Base-by-base conservation (phyloP, 139 green algal genomes). In the Ettlia oleoabundans region DNA sequence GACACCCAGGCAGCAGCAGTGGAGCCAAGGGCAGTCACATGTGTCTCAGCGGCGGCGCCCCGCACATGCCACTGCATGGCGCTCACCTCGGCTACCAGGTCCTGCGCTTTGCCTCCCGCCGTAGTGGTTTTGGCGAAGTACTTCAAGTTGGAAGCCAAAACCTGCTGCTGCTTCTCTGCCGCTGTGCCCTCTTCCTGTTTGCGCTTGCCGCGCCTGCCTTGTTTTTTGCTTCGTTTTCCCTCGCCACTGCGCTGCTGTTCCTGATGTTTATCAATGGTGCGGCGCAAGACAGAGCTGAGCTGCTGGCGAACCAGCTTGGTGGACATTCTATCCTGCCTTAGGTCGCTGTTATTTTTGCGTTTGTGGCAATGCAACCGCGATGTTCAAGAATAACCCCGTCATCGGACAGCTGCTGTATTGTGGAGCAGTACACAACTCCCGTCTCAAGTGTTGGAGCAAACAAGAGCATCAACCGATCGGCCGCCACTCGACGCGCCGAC, bases 51-150 rank as follows among this genome's bases (percentile, higher is more conserved):
- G n/a, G n/a, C n/a, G n/a, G n/a, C n/a, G n/a, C n/a, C n/a, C n/a
- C n/a, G n/a, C n/a, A n/a, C n/a, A n/a, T n/a, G n/a, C n/a, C n/a
- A n/a, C n/a, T n/a, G n/a, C n/a, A n/a, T n/a, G n/a, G n/a, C n/a
- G n/a, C n/a, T n/a, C 41, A 81, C 82, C 76, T 86, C 42, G 9
- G 74, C 9, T 4, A 86, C 22, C 4, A 86, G 64, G 37, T 86
- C 82, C 8, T 77, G 42, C 3, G 82, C 62, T 26, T 66, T 43
- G 7, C 76, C 62, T 7, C 37, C 13, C 2, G 73, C 32, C 0
- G 58, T 19, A 19, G 67, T 71, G 0, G 88, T 94, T 2, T 38
- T 64, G 10, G 82, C 83, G 66, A 84, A 94, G 65, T 92, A 94
- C n/a, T 81, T 67, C 2, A 94, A 53, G 75, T 94, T 93, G 15